A percentile compares a stretch with the other conserved stretches of the same genome.
phyloP scores from a whole-genome alignment of 306 rosid species.

The Leucaena leucocephala region DNA sequence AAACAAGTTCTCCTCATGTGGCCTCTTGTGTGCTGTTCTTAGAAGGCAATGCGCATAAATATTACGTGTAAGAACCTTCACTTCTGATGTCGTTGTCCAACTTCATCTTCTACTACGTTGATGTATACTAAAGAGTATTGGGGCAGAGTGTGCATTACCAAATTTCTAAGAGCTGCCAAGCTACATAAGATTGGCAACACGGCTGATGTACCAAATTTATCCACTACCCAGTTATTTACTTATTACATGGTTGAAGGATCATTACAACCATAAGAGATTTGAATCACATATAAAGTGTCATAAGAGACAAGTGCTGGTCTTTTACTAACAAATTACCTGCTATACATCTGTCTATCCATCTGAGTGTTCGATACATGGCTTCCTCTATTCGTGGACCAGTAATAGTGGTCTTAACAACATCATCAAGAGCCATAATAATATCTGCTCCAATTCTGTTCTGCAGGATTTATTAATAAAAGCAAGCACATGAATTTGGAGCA shows the following conservation, averaged over 20 bases:
- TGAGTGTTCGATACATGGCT: constrained; percentile 90
- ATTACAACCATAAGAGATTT: constrained; percentile 15
- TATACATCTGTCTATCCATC: constrained; percentile 98
- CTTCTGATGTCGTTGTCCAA: background rate
- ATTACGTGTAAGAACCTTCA: constrained; percentile 7
- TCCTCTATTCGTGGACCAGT: constrained; percentile 98
- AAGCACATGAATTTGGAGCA: constrained; percentile 22
- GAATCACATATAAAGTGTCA: background rate
- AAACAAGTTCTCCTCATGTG: constrained; percentile 87
- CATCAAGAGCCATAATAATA: constrained; percentile 99
- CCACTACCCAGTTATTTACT: constrained; percentile 16
- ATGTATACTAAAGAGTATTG: background rate
- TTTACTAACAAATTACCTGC: constrained; percentile 52
- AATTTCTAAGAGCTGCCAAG: background rate
- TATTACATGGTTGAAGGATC: background rate
- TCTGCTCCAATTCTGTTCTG: constrained; percentile 99
- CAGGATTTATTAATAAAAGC: constrained; percentile 33
- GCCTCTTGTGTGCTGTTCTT: constrained; percentile 83
- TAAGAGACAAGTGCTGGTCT: constrained; percentile 7
- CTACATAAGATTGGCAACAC: constrained; percentile 3
- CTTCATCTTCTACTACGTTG: background rate
- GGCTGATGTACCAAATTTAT: constrained; percentile 8
- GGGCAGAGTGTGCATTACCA: background rate
- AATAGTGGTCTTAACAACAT: constrained; percentile 91
- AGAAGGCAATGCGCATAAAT: constrained; percentile 33